These are phyloP conservation scores for Candida takata DNA, from an alignment of 805 yeast genomes.

Conservation along the genomic window DNA sequence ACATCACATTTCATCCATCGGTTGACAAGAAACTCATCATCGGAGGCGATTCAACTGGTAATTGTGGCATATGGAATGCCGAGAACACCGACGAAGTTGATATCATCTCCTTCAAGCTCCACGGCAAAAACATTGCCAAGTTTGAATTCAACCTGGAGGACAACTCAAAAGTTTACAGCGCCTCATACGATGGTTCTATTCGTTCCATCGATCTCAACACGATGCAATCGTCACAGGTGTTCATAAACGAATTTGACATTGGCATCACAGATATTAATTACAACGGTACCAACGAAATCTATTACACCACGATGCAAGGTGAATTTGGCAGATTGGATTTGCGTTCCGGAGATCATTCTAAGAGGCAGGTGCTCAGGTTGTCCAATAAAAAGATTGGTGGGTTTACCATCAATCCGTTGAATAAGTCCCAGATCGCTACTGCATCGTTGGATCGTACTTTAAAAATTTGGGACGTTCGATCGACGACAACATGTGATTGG, in stretches of 20 bases:
- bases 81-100: conserved; percentile 36
- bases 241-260: conserved; percentile 46
- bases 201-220: conserved; percentile 62
- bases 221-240: conserved; percentile 51
- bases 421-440: conserved; percentile 64
- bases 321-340: conserved; percentile 70
- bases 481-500: conserved; percentile 42
- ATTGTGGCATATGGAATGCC: conserved; percentile 84
- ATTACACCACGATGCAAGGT: conserved; percentile 75
- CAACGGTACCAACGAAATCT: conserved; percentile 50
- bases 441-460: conserved; percentile 85
- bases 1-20: conserved; percentile 74
- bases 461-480: conserved; percentile 82
- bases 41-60: conserved; percentile 89
- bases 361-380: conserved; percentile 34
- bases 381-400: conserved; percentile 93
- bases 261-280: conserved; percentile 75
- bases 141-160: conserved; percentile 46
- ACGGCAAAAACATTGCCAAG: conserved; percentile 65
- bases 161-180: conserved; percentile 52
- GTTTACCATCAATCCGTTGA: conserved; percentile 68
- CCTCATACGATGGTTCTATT: conserved; percentile 86
- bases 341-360: conserved; percentile 38
- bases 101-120: conserved; percentile 62
- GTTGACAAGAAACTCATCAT: conserved; percentile 51